A percentile compares a stretch with the other conserved stretches of the same genome.
Evolutionary conservation across 768 basidiomycete genomes (phyloP).

Genomic region (Tulasnella sp.): DNA sequence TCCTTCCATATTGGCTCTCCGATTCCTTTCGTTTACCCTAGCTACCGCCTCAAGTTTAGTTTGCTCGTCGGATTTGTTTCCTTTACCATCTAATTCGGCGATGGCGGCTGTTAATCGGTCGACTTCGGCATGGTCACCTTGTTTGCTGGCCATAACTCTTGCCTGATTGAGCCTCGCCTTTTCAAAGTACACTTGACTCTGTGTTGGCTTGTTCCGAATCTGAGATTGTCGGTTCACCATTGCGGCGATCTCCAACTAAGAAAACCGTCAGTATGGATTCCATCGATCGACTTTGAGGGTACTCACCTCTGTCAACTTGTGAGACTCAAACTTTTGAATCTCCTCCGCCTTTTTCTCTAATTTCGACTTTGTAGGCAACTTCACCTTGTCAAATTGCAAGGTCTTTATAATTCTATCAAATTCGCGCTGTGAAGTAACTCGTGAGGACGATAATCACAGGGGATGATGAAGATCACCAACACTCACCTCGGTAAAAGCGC

Average conservation of each 20-base stretch:
- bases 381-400: conserved; percentile 39
- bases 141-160: conserved; percentile 58
- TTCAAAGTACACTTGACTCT: conserved; percentile 20
- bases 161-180: conserved; percentile 51
- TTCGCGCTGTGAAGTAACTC: conserved; percentile 42
- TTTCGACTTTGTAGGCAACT: conserved; percentile 52
- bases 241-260: conserved; percentile 66
- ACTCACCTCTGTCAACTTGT: conserved; percentile 69
- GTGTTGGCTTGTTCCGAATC: conserved; percentile 26
- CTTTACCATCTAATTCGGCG: conserved; percentile 36
- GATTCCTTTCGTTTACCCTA: conserved; percentile 80
- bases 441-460: background rate
- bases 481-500: conserved; percentile 47
- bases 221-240: conserved; percentile 57
- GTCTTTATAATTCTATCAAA: conserved; percentile 44
- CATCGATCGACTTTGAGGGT: background rate
- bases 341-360: conserved; percentile 54
- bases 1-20: conserved; percentile 68
- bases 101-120: conserved; percentile 50
- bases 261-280: background rate
- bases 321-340: conserved; percentile 43
- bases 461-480: background rate
- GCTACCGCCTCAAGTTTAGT: conserved; percentile 43
- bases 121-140: conserved; percentile 56
- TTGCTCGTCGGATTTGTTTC: background rate